Evolutionary conservation across 495 filamentous ascomycete species (phyloP).

Genomic region (Glonium stellatum): DNA sequence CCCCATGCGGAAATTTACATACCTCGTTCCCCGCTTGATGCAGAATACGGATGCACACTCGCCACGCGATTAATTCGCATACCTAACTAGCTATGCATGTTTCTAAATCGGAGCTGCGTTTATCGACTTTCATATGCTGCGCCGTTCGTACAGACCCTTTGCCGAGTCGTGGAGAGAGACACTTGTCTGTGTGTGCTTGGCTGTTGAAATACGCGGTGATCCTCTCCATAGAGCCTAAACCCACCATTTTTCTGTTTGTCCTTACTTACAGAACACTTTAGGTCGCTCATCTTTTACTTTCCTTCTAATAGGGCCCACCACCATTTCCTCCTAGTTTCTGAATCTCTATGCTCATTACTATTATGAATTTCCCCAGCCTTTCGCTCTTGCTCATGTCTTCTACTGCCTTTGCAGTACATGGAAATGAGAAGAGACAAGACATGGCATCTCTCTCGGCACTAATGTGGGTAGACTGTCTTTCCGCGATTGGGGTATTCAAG

Average conservation of each 20-base stretch:
- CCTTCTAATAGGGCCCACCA: too few relatives aligned
- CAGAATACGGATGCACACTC: neutral
- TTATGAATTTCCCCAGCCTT: neutral
- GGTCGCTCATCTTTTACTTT: too few relatives aligned
- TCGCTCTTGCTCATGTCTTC: neutral
- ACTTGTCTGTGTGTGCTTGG: neutral
- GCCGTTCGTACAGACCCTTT: neutral
- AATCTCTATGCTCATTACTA: neutral
- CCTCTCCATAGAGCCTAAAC: neutral
- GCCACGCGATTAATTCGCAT: neutral
- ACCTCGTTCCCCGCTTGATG: neutral
- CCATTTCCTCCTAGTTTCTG: neutral
- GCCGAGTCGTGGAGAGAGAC: neutral
- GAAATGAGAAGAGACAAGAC: neutral
- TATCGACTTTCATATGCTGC: neutral
- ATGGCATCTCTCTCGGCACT: neutral
- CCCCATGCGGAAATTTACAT: neutral
- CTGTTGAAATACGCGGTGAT: constrained; percentile 2
- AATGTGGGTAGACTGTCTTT: neutral
- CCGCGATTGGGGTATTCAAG: neutral
- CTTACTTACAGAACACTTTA: neutral
- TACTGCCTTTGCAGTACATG: neutral
- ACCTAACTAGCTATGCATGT: neutral
- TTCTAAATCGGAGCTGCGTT: neutral
- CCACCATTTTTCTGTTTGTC: neutral